A percentile compares a stretch with the other conserved stretches of the same genome.
These are phyloP conservation scores for Zymoseptoria crescenta DNA, from an alignment of 2,329 filamentous ascomycete genomes.

Conservation along the genomic window DNA sequence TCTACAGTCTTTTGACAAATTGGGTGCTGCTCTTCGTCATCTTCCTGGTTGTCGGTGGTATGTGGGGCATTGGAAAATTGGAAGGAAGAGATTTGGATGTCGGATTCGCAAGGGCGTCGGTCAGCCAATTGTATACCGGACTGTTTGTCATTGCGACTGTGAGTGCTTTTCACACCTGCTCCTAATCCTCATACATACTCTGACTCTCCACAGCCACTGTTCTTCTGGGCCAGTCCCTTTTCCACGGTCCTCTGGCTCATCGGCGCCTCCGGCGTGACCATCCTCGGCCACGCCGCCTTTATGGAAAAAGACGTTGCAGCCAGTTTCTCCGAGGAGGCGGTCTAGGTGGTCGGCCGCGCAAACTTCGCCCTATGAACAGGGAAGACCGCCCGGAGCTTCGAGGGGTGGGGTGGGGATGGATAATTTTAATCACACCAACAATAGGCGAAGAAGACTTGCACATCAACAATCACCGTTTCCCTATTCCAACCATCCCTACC, in stretches of 20 bases:
- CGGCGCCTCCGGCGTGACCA: constrained; percentile 86
- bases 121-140: constrained; percentile 88
- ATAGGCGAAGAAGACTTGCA: background rate
- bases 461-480: background rate
- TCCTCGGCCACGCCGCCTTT: constrained; percentile 72
- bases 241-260: constrained; percentile 87
- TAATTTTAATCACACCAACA: constrained; percentile 3
- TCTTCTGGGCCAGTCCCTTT: constrained; percentile 77
- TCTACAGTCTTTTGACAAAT: constrained; percentile 92
- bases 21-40: constrained; percentile 84
- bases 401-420: constrained; percentile 48
- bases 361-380: constrained; percentile 76
- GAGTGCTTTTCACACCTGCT: background rate
- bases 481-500: background rate
- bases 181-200: background rate
- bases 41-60: constrained; percentile 72
- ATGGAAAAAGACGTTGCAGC: constrained; percentile 60
- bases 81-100: constrained; percentile 82
- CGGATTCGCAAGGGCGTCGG: constrained; percentile 71
- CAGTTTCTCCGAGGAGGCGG: constrained; percentile 99
- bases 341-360: constrained; percentile 99
- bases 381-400: constrained; percentile 86
- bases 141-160: constrained; percentile 69
- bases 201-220: constrained; percentile 50
- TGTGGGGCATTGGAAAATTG: constrained; percentile 87